These are phyloP conservation scores for Magnolia sinica DNA, from an alignment of 164 flowering plant species.

Conservation along the genomic window DNA sequence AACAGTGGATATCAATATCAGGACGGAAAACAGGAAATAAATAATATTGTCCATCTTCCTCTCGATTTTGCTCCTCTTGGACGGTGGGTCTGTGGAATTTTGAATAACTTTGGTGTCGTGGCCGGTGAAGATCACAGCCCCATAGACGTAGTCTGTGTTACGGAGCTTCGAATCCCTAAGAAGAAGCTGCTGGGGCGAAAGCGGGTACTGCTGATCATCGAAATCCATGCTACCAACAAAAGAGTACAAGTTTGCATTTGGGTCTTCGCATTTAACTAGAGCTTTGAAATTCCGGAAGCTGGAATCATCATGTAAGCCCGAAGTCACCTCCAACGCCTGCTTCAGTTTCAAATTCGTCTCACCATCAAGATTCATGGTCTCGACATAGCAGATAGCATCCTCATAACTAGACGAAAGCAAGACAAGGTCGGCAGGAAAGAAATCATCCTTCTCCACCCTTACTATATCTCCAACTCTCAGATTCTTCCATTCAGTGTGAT, in stretches of 20 bases:
- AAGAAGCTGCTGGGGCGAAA: slow-evolving; percentile 80
- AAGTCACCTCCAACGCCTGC: slow-evolving; percentile 76
- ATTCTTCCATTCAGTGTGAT: slow-evolving; percentile 66
- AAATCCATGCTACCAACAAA: slow-evolving; percentile 82
- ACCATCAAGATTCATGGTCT: slow-evolving; percentile 97
- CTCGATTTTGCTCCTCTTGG: slow-evolving; percentile 88
- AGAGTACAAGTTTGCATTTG: slow-evolving; percentile 80
- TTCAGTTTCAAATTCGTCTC: slow-evolving; percentile 92
- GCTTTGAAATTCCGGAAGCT: slow-evolving; percentile 62
- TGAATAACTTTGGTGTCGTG: slow-evolving; percentile 95
- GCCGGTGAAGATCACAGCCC: slow-evolving; percentile 86
- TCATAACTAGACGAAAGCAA: slow-evolving; percentile 88
- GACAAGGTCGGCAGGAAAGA: slow-evolving; percentile 87
- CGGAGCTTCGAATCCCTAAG: slow-evolving; percentile 91
- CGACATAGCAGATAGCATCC: slow-evolving; percentile 88
- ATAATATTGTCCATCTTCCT: slow-evolving; percentile 76
- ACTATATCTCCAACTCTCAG: slow-evolving; percentile 85
- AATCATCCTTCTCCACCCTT: slow-evolving; percentile 78
- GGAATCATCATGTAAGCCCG: slow-evolving; percentile 49
- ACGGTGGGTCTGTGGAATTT: slow-evolving; percentile 82
- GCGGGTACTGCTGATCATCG: slow-evolving; percentile 56
- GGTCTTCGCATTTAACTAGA: slow-evolving; percentile 82
- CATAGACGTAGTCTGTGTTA: slow-evolving; percentile 80
- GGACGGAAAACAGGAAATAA: slow-evolving; percentile 57
- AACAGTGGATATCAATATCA: slow-evolving; percentile 48